Percentiles rank a stretch among this genome's conserved stretches.
These are phyloP conservation scores for Colletotrichum tofieldiae DNA, from an alignment of 2,329 filamentous ascomycete species.

Conservation along the genomic window DNA sequence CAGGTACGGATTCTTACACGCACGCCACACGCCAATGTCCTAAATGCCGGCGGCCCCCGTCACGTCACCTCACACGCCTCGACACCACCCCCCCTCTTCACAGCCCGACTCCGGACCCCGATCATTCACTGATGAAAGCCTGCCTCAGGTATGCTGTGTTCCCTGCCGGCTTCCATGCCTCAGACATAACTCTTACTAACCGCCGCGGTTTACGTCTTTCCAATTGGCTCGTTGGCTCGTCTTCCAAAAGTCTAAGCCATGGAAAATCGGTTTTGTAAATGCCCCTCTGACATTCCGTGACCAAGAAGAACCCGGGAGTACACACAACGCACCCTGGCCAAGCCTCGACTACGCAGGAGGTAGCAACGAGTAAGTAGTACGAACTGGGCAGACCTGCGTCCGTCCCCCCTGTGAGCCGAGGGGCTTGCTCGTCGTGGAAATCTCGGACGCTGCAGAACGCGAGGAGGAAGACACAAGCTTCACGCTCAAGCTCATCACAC, in stretches of 20 bases:
- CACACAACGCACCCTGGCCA: neutral
- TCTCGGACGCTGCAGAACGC: neutral
- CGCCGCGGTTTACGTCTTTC: neutral
- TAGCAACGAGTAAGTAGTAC: neutral
- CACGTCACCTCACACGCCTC: neutral
- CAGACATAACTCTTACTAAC: neutral
- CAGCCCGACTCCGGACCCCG: neutral
- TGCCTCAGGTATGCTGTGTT: neutral
- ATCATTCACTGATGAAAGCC: neutral
- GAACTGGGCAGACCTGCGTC: neutral
- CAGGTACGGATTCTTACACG: neutral
- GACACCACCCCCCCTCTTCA: no score
- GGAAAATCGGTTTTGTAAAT: neutral
- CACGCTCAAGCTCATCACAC: neutral
- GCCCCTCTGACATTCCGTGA: constrained; percentile 16
- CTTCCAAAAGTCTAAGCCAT: neutral
- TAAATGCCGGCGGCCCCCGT: neutral
- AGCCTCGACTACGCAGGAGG: neutral
- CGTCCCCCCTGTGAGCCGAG: no score
- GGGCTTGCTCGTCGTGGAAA: neutral
- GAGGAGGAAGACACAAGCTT: neutral
- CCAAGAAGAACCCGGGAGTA: constrained; percentile 24
- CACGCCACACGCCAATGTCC: neutral
- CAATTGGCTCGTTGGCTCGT: neutral
- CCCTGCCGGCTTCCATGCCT: neutral